Evolutionary conservation across 2,329 filamentous ascomycete genomes (phyloP), one percentile per base, ranked within the genome.

Genomic region (Xylariales sp.): DNA sequence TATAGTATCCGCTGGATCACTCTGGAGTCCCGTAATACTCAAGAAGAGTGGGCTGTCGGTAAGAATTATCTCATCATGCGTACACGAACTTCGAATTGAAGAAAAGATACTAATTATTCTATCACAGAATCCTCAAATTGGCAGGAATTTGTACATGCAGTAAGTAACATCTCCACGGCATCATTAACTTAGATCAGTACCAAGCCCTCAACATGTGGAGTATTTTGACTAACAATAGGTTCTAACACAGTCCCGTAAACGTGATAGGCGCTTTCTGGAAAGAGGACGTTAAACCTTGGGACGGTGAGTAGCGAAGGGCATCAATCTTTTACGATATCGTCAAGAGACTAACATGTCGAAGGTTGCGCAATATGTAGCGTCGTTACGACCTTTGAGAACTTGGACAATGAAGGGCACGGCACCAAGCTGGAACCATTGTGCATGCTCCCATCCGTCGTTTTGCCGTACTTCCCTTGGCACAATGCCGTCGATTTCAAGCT

Each of bases 131-230:
- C 72, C 73, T 2, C 80, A 94, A 38, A 82, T 95, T 42, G 90
- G 90, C 14, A 74, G 74, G 4, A 87, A 95, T 50, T 73, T 95
- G 3, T 72, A 91, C 51, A 61, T 95, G 1, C 90, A 96, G n/a
- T n/a, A n/a, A n/a, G n/a, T n/a, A n/a, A n/a, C n/a, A n/a, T n/a
- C n/a, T n/a, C n/a, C n/a, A n/a, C n/a, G n/a, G n/a, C n/a, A n/a
- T n/a, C n/a, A n/a, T n/a, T n/a, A n/a, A n/a, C n/a, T n/a, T n/a
- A n/a, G n/a, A n/a, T n/a, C n/a, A n/a, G n/a, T n/a, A n/a, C n/a
- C n/a, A n/a, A n/a, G n/a, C n/a, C n/a, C n/a, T n/a, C n/a, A n/a
- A n/a, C n/a, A n/a, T n/a, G n/a, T n/a, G n/a, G n/a, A n/a, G n/a
- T n/a, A n/a, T n/a, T n/a, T n/a, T n/a, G n/a, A n/a, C n/a, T n/a